phyloP scores from a whole-genome alignment of 2,329 filamentous ascomycete species.

The Dactylellina drechsleri region DNA sequence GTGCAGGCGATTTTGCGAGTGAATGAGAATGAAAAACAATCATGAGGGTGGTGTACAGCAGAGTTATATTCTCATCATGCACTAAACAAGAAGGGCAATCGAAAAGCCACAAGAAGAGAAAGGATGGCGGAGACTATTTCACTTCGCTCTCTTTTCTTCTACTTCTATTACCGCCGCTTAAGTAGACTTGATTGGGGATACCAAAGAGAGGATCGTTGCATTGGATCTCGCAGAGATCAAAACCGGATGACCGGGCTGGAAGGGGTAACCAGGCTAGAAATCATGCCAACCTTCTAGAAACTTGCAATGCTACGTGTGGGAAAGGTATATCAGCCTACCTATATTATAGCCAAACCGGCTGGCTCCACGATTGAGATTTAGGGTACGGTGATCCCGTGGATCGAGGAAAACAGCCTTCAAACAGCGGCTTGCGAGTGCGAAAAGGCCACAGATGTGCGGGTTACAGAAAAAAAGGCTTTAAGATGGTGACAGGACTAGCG shows the following conservation, averaged over 20 bases:
- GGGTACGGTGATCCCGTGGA: background rate
- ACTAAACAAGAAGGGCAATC: constrained; percentile 19
- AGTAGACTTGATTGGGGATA: constrained; percentile 30
- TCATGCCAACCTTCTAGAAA: constrained; percentile 39
- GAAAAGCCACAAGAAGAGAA: constrained; percentile 35
- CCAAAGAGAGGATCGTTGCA: constrained; percentile 28
- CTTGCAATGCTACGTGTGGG: constrained; percentile 27
- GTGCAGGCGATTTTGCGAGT: constrained; percentile 2
- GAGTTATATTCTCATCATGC: constrained; percentile 10
- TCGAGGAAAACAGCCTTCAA: no score
- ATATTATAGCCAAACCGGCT: constrained; percentile 31
- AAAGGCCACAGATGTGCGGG: no score
- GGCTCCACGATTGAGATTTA: background rate
- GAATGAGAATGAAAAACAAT: constrained; percentile 20
- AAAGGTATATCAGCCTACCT: constrained; percentile 38
- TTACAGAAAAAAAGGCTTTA: background rate
- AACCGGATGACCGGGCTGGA: no score
- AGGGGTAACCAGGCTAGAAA: constrained; percentile 17
- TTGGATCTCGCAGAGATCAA: constrained; percentile 15
- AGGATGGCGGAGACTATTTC: constrained; percentile 10
- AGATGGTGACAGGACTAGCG: background rate
- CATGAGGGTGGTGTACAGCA: constrained; percentile 1
- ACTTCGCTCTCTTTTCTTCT: background rate
- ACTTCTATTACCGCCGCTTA: background rate
- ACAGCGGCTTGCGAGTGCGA: no score